Percentiles rank a stretch among this genome's conserved stretches.
Conservation (phyloP, 495 filamentous ascomycete genomes). For the Talaromyces liani region DNA sequence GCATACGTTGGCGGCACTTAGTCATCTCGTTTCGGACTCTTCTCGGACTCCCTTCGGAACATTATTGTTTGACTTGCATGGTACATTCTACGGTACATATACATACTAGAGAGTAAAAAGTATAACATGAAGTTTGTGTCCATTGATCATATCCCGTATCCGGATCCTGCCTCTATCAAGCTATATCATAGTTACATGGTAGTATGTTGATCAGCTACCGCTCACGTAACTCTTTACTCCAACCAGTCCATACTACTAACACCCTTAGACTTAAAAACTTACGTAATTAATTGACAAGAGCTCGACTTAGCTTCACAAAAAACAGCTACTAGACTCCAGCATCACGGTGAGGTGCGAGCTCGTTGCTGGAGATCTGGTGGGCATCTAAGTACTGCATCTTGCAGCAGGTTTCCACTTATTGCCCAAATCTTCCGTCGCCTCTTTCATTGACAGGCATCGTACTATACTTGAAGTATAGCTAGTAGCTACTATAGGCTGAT, state of each 20-base stretch:
- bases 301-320: conserved; percentile 9
- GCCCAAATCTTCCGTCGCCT: neutral
- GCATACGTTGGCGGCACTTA: neutral
- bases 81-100: neutral
- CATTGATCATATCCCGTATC: too few relatives aligned
- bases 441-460: neutral
- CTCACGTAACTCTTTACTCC: too few relatives aligned
- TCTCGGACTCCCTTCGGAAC: neutral
- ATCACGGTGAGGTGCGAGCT: conserved; percentile 11
- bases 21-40: neutral
- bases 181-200: too few relatives aligned
- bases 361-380: neutral
- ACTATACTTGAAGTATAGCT: neutral
- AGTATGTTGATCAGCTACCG: too few relatives aligned
- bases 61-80: neutral
- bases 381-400: neutral
- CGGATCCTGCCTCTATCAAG: too few relatives aligned
- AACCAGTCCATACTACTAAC: too few relatives aligned
- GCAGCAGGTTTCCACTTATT: neutral
- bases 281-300: neutral
- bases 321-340: conserved; percentile 10
- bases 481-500: too few relatives aligned
- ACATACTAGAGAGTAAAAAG: too few relatives aligned
- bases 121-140: too few relatives aligned
- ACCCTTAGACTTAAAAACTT: too few relatives aligned